Percentiles rank a stretch among this genome's conserved stretches.
phyloP scores from a whole-genome alignment of 2,329 filamentous ascomycete genomes.

The Penicillium digitatum region DNA sequence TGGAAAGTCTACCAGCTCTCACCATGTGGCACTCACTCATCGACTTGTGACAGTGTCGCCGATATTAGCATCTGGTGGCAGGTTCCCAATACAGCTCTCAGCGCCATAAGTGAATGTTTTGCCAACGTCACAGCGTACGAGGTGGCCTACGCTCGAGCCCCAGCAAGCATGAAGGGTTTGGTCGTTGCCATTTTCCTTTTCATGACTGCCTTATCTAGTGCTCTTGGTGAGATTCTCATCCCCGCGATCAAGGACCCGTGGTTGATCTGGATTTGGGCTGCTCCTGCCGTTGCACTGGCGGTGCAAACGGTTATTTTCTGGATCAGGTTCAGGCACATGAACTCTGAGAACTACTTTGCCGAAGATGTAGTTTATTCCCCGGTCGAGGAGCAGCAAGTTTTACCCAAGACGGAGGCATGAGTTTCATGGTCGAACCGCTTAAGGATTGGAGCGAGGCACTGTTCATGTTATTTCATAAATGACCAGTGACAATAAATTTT shows the following conservation, averaged over 20 bases:
- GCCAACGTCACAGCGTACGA: conserved; percentile 47
- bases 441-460: background rate
- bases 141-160: conserved; percentile 44
- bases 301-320: conserved; percentile 50
- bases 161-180: conserved; percentile 42
- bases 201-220: conserved; percentile 39
- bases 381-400: background rate
- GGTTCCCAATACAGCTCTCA: conserved; percentile 38
- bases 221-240: conserved; percentile 43
- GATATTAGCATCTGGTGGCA: conserved; percentile 46
- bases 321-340: conserved; percentile 39
- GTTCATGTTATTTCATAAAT: background rate
- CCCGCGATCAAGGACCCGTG: conserved; percentile 48
- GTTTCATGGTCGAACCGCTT: background rate
- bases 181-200: conserved; percentile 45
- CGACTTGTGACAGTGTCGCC: conserved; percentile 37
- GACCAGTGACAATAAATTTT: background rate
- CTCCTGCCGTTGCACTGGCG: conserved; percentile 48
- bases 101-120: conserved; percentile 41
- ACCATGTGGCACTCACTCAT: conserved; percentile 44
- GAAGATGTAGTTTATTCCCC: background rate
- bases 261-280: conserved; percentile 49
- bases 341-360: background rate
- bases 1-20: conserved; percentile 44
- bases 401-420: background rate